These are phyloP conservation scores for Gracilaria gracilis DNA, from an alignment of 23 red algal genomes.

Conservation along the genomic window DNA sequence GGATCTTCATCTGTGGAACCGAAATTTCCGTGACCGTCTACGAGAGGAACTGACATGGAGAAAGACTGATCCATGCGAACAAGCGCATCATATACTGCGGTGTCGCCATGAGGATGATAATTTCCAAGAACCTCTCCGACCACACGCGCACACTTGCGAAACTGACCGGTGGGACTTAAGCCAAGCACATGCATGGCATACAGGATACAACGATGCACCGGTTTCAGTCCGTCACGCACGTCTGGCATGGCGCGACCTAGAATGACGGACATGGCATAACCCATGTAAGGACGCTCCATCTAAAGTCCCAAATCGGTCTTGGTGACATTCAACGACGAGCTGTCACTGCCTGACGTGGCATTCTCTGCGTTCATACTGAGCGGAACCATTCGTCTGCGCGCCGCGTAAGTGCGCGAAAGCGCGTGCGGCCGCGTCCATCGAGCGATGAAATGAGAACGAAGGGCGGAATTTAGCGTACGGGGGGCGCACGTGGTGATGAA, in stretches of 20 bases:
- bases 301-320: too few species aligned
- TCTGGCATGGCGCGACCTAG: too few species aligned
- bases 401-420: neutral
- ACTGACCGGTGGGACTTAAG: slow-evolving; percentile 64
- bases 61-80: slow-evolving; percentile 97
- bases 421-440: neutral
- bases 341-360: neutral
- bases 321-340: neutral
- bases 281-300: slow-evolving; percentile 97
- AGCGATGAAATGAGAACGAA: slow-evolving; percentile 2
- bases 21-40: slow-evolving; percentile 93
- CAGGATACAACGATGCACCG: slow-evolving; percentile 95
- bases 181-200: slow-evolving; percentile 90
- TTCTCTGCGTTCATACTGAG: neutral
- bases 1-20: slow-evolving; percentile 94
- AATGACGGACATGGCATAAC: slow-evolving; percentile 97
- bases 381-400: neutral
- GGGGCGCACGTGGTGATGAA: slow-evolving; percentile 6
- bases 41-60: slow-evolving; percentile 79
- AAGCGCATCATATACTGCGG: slow-evolving; percentile 96
- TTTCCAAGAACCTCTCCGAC: too few species aligned
- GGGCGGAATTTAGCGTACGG: neutral
- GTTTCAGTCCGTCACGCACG: slow-evolving; percentile 96
- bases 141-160: slow-evolving; percentile 95
- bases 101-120: slow-evolving; percentile 98